Evolutionary conservation across 2,329 filamentous ascomycete genomes (phyloP).

Genomic region (Boeremia lycopersici): DNA sequence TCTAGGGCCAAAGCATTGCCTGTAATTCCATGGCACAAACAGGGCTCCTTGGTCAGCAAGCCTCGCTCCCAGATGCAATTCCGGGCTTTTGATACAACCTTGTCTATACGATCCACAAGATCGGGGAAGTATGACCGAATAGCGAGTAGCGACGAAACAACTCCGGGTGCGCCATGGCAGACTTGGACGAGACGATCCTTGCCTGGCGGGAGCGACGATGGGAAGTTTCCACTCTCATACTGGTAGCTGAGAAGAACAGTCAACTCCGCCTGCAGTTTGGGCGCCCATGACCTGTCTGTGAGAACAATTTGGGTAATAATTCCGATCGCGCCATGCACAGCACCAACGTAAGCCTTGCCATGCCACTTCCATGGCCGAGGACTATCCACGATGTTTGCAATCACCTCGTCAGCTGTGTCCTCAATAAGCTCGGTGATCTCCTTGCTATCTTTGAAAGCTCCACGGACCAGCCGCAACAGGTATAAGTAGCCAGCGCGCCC

Average conservation of each 20-base stretch:
- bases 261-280: constrained; percentile 60
- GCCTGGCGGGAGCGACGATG: constrained; percentile 58
- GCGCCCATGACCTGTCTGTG: constrained; percentile 61
- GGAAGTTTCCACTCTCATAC: constrained; percentile 67
- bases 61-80: constrained; percentile 63
- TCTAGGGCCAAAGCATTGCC: constrained; percentile 66
- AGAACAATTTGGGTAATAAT: constrained; percentile 73
- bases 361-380: constrained; percentile 68
- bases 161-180: constrained; percentile 70
- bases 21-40: constrained; percentile 68
- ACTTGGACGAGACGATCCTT: constrained; percentile 64
- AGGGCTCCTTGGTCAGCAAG: constrained; percentile 67
- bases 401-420: constrained; percentile 61
- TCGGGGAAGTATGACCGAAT: constrained; percentile 63
- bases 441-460: constrained; percentile 59
- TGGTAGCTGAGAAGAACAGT: constrained; percentile 65
- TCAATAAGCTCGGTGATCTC: constrained; percentile 59
- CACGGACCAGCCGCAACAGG: constrained; percentile 67
- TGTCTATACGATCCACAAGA: constrained; percentile 60
- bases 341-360: constrained; percentile 67
- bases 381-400: constrained; percentile 63
- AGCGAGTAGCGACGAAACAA: constrained; percentile 63
- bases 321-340: constrained; percentile 70
- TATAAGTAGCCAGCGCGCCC: constrained; percentile 73
- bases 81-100: constrained; percentile 58